Evolutionary conservation across 176 grass and related monocot genomes (phyloP).

Genomic region (Oryza australiensis): DNA sequence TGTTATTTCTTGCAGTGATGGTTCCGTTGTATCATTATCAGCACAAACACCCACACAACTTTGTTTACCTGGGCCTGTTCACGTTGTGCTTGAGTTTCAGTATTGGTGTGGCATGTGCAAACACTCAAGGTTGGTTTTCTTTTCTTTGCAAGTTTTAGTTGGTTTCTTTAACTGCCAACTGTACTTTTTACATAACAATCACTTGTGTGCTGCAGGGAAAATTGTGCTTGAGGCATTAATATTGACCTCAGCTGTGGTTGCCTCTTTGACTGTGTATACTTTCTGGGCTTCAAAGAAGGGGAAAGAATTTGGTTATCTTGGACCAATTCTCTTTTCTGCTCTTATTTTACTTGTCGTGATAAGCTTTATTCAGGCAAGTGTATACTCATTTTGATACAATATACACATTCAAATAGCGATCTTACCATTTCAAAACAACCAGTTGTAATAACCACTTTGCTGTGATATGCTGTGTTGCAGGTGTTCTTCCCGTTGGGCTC

Average conservation of each 20-base stretch:
- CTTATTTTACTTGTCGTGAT: slow-evolving; percentile 78
- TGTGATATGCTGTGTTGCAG: slow-evolving; percentile 40
- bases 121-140: slow-evolving; percentile 79
- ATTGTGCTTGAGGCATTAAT: slow-evolving; percentile 97
- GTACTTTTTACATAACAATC: neutral
- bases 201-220: slow-evolving; percentile 58
- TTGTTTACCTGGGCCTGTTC: slow-evolving; percentile 84
- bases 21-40: slow-evolving; percentile 87
- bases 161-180: neutral
- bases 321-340: slow-evolving; percentile 71
- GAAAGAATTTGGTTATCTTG: slow-evolving; percentile 90
- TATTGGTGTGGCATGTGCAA: slow-evolving; percentile 91
- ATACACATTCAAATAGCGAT: neutral
- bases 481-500: slow-evolving; percentile 92
- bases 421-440: neutral
- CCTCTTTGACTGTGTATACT: slow-evolving; percentile 85
- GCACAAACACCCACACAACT: slow-evolving; percentile 92
- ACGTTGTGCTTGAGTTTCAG: slow-evolving; percentile 96
- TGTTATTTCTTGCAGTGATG: slow-evolving; percentile 62
- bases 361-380: slow-evolving; percentile 83
- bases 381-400: slow-evolving; percentile 4
- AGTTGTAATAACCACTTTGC: neutral
- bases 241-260: slow-evolving; percentile 83
- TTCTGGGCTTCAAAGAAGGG: slow-evolving; percentile 99
- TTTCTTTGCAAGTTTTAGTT: neutral